Conservation (phyloP, 257 asterid species). For the Jasminum sambac region DNA sequence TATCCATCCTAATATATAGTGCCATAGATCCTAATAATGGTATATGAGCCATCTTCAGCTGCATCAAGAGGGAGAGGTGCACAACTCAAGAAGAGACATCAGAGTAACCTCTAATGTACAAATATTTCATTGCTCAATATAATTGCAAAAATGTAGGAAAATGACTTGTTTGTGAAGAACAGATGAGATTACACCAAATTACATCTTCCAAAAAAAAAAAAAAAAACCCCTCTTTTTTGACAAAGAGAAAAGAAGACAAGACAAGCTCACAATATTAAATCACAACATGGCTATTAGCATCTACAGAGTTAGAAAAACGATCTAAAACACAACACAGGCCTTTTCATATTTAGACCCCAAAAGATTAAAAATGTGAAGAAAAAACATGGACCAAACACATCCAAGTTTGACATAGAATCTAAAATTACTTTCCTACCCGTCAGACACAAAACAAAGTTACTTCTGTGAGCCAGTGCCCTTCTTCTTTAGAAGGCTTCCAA, state of each 20-base stretch:
- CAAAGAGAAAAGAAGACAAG: background rate
- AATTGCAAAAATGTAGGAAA: background rate
- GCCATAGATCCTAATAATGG: no score
- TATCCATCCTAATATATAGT: no score
- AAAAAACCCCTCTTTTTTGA: background rate
- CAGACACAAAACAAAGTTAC: conserved; percentile 27
- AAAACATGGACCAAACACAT: conserved; percentile 36
- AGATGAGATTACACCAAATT: background rate
- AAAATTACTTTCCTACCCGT: conserved; percentile 34
- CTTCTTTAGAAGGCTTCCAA: conserved; percentile 91
- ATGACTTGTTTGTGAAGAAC: background rate
- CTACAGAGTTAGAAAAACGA: background rate
- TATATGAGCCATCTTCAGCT: no score
- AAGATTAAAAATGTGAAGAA: conserved; percentile 21
- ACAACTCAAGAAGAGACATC: no score
- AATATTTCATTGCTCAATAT: background rate
- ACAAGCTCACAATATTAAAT: background rate
- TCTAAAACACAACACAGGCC: conserved; percentile 41
- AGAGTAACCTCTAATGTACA: background rate
- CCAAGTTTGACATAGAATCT: conserved; percentile 37
- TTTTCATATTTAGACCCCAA: conserved; percentile 26
- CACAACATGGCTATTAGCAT: conserved; percentile 3
- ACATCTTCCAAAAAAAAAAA: background rate
- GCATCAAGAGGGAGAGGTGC: no score
- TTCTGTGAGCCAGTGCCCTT: conserved; percentile 58